Evolutionary conservation across 768 basidiomycete species (phyloP), one percentile per base, ranked within the genome.

Genomic region (Artomyces pyxidatus): DNA sequence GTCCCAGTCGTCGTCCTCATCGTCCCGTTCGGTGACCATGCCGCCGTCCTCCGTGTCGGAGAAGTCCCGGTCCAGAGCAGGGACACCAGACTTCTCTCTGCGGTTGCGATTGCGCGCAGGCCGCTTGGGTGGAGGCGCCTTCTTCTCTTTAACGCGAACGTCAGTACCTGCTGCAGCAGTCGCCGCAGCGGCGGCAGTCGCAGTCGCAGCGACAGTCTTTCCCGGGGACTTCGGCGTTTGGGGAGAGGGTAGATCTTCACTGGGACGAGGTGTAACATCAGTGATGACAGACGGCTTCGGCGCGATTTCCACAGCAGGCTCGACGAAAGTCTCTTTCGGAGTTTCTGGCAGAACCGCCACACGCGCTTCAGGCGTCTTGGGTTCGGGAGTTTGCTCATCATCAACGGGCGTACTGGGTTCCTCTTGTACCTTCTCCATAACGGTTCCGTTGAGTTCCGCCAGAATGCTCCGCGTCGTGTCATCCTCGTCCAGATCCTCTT

Each of bases 1-100:
- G 75, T 93, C 91, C 91, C 92, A 95, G 49, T 92, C 91, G 37
- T 90, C 86, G 44, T 91, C 89, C 47, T 83, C 80, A 17, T 81
- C 80, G 7, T 80, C 81, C 27, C 61, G 60, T 45, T 73, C 73
- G 17, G 68, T 70, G 48, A 68, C 68, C 1, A 58, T 70, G 16
- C 73, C 72, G 50, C 70, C 72, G 25, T 72, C 71, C 50, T 66
- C 67, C 32, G 65, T 73, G 60, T 80, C 81, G 12, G 76, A 75
- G 25, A 88, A 66, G 60, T 81, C 80, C 40, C 80, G 77, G 63
- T 92, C 88, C 63, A 93, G 67, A 1, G 88, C 88, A 14, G 81
- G 75, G 37, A 92, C 78, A 49, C 88, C 89, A 26, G 89, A 91
- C 61, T 88, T 88, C 65, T 91, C 88, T 50, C 83, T 77, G 16